Evolutionary conservation across 768 basidiomycete species (phyloP), one percentile per base, ranked within the genome.

Genomic region (Trametes elegans): DNA sequence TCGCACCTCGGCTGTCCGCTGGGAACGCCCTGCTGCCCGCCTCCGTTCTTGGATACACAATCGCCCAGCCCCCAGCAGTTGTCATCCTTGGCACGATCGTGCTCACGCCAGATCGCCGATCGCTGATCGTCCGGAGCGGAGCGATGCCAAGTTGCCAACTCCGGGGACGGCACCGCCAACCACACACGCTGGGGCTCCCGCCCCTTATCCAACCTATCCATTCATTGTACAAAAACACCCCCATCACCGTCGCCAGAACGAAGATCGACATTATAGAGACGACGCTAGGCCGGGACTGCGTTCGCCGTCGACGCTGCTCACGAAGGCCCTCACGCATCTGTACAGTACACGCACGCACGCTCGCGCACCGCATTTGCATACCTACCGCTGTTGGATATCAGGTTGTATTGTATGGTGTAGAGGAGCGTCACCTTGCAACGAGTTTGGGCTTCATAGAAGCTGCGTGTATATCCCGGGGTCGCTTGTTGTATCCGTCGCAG

Each of bases 41-140:
- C 49, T 16, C 13, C 53, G 23, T 42, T 36, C 38, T 41, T 43
- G 51, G 46, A 49, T 44, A 36, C 43, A 45, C 43, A 53, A 45
- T 28, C 29, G 40, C 28, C 23, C 23, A 14, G n/a, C 44, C 35
- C 35, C 24, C n/a, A n/a, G n/a, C n/a, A n/a, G n/a, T n/a, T n/a
- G n/a, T n/a, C n/a, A 35, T 18, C 28, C 29, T 34, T 28, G 35
- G 5, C 34, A 26, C 34, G 27, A 45, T 53, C 43, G 40, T 16
- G 32, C 44, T 3, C 19, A 29, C 19, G 18, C 7, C 31, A 16
- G 44, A 39, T 29, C 44, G 27, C 27, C 38, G 53, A 47, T 47
- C 45, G 28, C 34, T 34, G 52, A 53, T 53, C 52, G 47, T 9
- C 34, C 34, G 36, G 26, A 26, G 13, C 35, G n/a, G 47, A 29